Percentiles rank a stretch among this genome's conserved stretches.
Evolutionary conservation across 371 early-diverging fungal genomes (phyloP).

Genomic region (Mortierella sp.): DNA sequence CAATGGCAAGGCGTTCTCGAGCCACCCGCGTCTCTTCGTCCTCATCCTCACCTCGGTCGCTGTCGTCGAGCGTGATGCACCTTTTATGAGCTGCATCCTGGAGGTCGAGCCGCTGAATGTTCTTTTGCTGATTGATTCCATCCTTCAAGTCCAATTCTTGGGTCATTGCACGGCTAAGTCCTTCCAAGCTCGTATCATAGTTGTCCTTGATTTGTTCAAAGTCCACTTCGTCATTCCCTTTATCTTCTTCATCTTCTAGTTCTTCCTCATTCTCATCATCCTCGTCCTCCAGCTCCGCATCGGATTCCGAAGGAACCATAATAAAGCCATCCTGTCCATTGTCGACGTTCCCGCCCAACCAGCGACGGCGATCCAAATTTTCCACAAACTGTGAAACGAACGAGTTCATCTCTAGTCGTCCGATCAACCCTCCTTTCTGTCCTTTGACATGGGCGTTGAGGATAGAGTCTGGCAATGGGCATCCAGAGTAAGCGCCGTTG

Average conservation of each 20-base stretch:
- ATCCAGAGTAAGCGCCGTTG: slow-evolving; percentile 45
- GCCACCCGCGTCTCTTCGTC: slow-evolving; percentile 40
- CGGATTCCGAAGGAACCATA: slow-evolving; percentile 34
- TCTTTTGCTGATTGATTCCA: slow-evolving; percentile 2
- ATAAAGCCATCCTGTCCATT: slow-evolving; percentile 38
- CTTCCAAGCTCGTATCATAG: slow-evolving; percentile 28
- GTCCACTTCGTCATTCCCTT: slow-evolving; percentile 7
- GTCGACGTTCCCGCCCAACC: slow-evolving; percentile 40
- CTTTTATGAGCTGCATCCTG: slow-evolving; percentile 2
- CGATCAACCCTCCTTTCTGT: slow-evolving; percentile 34
- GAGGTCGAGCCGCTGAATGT: slow-evolving; percentile 5
- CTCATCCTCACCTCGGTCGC: slow-evolving; percentile 36
- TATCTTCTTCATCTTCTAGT: slow-evolving; percentile 6
- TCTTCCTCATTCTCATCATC: slow-evolving; percentile 12
- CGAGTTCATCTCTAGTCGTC: slow-evolving; percentile 49
- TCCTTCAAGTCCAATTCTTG: slow-evolving; percentile 26
- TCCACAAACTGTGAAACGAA: slow-evolving; percentile 50
- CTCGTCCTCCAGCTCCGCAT: slow-evolving; percentile 26
- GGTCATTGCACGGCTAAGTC: slow-evolving; percentile 28
- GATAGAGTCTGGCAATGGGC: slow-evolving; percentile 40
- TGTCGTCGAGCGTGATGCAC: slow-evolving; percentile 1
- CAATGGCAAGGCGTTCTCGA: slow-evolving; percentile 39
- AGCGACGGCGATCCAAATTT: slow-evolving; percentile 42
- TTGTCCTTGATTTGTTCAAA: background rate
- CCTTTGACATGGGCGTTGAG: slow-evolving; percentile 33